Evolutionary conservation across 1,284 basidiomycete genomes (phyloP).

Genomic region (Athelia sp.): DNA sequence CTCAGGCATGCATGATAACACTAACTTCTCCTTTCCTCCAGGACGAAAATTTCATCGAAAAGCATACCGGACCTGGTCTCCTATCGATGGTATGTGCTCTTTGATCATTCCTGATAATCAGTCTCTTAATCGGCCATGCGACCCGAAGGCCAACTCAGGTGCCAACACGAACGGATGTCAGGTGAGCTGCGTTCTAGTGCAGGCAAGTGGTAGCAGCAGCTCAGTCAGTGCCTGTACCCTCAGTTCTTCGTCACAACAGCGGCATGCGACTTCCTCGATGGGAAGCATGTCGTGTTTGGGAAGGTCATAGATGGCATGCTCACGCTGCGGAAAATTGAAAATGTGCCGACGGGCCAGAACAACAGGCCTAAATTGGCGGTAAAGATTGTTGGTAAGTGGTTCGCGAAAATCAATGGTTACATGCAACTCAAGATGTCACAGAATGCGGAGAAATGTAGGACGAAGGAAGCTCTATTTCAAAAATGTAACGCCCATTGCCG

Average conservation of each 20-base stretch:
- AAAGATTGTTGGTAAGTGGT: slow-evolving; percentile 71
- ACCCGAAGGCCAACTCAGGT: slow-evolving; percentile 82
- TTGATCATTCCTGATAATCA: neutral
- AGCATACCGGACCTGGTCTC: slow-evolving; percentile 81
- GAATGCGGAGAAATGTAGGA: slow-evolving; percentile 63
- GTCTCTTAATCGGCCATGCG: slow-evolving; percentile 2
- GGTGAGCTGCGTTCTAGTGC: slow-evolving; percentile 30
- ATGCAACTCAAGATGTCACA: slow-evolving; percentile 14
- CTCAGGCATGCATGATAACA: neutral
- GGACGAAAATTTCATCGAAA: slow-evolving; percentile 94
- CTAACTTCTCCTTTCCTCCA: slow-evolving; percentile 21
- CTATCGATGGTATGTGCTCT: slow-evolving; percentile 70
- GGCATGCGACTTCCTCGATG: slow-evolving; percentile 90
- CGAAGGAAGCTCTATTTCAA: slow-evolving; percentile 13
- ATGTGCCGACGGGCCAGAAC: slow-evolving; percentile 86
- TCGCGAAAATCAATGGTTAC: neutral
- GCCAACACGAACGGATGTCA: slow-evolving; percentile 92
- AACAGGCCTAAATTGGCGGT: slow-evolving; percentile 82
- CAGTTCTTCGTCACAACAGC: slow-evolving; percentile 97
- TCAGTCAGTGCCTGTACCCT: slow-evolving; percentile 1
- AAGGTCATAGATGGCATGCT: slow-evolving; percentile 86
- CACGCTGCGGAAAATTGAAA: slow-evolving; percentile 91
- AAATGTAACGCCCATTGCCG: too few species aligned
- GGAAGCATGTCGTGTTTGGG: slow-evolving; percentile 93
- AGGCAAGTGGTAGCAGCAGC: neutral